These are phyloP conservation scores for Prillingera fragicola DNA, from an alignment of 1,284 basidiomycete species.

Conservation along the genomic window DNA sequence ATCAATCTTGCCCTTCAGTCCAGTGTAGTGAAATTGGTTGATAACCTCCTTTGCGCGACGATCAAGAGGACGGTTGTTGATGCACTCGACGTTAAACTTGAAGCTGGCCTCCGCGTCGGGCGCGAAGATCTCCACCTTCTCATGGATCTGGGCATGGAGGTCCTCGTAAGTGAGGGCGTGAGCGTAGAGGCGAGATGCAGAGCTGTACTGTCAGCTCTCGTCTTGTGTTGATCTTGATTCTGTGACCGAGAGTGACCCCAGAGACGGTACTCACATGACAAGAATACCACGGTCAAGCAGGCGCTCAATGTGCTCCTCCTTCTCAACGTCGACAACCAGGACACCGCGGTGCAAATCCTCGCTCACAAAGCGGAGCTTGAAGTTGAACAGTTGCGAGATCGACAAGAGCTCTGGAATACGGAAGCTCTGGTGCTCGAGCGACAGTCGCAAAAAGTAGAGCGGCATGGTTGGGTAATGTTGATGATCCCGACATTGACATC, in stretches of 20 bases:
- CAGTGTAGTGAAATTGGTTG: constrained; percentile 70
- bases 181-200: constrained; percentile 69
- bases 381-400: constrained; percentile 36
- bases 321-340: constrained; percentile 64
- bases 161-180: constrained; percentile 60
- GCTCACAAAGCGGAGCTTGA: constrained; percentile 37
- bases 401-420: constrained; percentile 67
- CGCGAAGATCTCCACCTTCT: constrained; percentile 55
- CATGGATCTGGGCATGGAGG: constrained; percentile 59
- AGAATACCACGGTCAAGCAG: constrained; percentile 74
- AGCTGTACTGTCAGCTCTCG: constrained; percentile 51
- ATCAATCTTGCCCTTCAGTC: constrained; percentile 70
- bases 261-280: constrained; percentile 59
- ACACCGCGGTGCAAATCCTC: constrained; percentile 51
- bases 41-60: constrained; percentile 54
- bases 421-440: constrained; percentile 72
- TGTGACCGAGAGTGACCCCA: background rate
- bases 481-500: background rate
- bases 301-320: constrained; percentile 66
- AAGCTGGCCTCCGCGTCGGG: constrained; percentile 66
- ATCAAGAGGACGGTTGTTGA: constrained; percentile 50
- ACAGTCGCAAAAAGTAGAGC: constrained; percentile 66
- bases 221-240: constrained; percentile 4
- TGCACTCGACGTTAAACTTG: constrained; percentile 70
- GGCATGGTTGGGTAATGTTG: constrained; percentile 28